Conservation (phyloP, 257 asterid species). For the Ballota nigra region DNA sequence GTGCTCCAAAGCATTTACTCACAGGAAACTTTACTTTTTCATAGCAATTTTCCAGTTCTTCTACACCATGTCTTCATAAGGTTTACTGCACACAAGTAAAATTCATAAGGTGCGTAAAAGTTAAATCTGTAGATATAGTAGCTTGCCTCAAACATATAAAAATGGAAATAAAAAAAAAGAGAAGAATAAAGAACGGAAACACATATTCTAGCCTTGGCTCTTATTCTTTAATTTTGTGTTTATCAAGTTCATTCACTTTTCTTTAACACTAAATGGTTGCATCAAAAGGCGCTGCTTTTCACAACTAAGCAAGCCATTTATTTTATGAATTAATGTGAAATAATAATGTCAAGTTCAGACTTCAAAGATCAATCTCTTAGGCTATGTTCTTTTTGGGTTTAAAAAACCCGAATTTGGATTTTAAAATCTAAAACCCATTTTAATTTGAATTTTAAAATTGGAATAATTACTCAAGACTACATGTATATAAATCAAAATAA, state of each 20-base stretch:
- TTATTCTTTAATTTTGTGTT: background rate
- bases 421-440: too few species aligned
- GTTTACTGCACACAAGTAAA: background rate
- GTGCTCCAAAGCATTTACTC: background rate
- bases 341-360: background rate
- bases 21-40: too few species aligned
- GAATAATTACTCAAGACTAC: too few species aligned
- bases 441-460: too few species aligned
- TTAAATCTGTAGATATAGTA: background rate
- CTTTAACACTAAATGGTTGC: background rate
- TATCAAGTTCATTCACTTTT: background rate
- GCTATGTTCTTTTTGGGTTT: too few species aligned
- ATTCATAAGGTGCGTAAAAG: background rate
- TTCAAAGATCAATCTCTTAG: background rate
- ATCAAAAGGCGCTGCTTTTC: background rate
- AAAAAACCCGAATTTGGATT: too few species aligned
- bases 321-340: background rate
- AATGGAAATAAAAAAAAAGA: too few species aligned
- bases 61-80: background rate
- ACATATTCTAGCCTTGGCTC: background rate
- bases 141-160: background rate
- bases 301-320: background rate
- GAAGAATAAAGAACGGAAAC: background rate
- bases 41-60: background rate
- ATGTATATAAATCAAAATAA: too few species aligned